Base-by-base conservation (phyloP, 2,329 filamentous ascomycete species). In the Chaetomiaceae sp. region DNA sequence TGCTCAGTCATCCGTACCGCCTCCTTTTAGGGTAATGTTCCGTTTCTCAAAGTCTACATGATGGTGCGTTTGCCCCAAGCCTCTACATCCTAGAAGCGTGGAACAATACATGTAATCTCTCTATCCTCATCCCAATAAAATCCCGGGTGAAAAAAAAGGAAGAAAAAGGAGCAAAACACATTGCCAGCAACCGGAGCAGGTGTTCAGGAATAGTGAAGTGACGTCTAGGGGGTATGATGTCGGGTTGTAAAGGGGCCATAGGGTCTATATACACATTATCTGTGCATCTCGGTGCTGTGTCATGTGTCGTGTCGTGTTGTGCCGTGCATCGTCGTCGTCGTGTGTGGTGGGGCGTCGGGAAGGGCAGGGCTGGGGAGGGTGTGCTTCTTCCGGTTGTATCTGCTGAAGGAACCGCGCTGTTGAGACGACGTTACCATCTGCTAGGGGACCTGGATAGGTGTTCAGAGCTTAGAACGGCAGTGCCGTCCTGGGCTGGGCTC, bases 91-190 rank as follows among this genome's bases (percentile, higher is more conserved):
- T 55, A 56, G 58, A 59, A 59, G 55, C 55, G 57, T 61, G 58
- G 57, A 58, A 58, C 59, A 61, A 42, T 64, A 64, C 62, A 64
- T 61, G 61, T 57, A 54, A 58, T 62, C 49, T 50, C 58, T 64
- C 61, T 64, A 64, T 64, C 56, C 47, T 57, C 55, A 50, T 56
- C 53, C 58, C 56, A 50, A 49, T 53, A 50, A 53, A 56, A 49
- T 50, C 53, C 50, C 55, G 54, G 42, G 48, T 38, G 58, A 51
- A 56, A 58, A 53, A 47, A 41, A 51, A 29, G 2, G 21, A 9
- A 25, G 32, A n/a, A 18, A 11, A 18, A 30, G 25, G n/a, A n/a
- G n/a, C n/a, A 32, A 20, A 38, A 54, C 56, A 60, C 52, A 58
- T 48, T 58, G 55, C 53, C 53, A 56, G 58, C 54, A 56, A 54